phyloP scores from a whole-genome alignment of 2,329 filamentous ascomycete species.

The Tricladium varicosporioides region DNA sequence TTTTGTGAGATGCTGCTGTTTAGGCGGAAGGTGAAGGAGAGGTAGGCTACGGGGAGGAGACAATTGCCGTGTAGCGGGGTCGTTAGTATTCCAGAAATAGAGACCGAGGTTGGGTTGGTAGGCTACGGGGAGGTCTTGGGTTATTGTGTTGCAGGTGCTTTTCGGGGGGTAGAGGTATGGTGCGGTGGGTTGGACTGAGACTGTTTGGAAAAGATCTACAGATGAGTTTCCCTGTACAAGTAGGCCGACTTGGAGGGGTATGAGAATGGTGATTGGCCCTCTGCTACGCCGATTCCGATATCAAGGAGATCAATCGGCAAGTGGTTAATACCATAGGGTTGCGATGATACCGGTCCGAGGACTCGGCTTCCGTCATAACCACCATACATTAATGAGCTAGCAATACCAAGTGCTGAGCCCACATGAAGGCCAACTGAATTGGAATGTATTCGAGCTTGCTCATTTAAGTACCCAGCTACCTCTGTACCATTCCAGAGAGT shows the following conservation, averaged over 20 bases:
- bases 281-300: constrained; percentile 21
- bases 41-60: constrained; percentile 36
- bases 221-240: constrained; percentile 18
- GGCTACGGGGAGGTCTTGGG: constrained; percentile 33
- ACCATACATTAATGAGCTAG: constrained; percentile 21
- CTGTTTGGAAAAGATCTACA: constrained; percentile 7
- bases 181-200: constrained; percentile 19
- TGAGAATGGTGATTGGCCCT: constrained; percentile 18
- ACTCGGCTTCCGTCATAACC: constrained; percentile 24
- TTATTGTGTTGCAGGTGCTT: constrained; percentile 36
- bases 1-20: constrained; percentile 22
- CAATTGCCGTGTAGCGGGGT: constrained; percentile 29
- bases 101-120: constrained; percentile 30
- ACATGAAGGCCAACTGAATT: constrained; percentile 27
- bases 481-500: constrained; percentile 18
- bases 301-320: constrained; percentile 22
- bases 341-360: constrained; percentile 13
- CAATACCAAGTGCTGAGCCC: constrained; percentile 18
- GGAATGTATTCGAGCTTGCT: constrained; percentile 12
- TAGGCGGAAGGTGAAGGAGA: constrained; percentile 36
- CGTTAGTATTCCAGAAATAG: constrained; percentile 36
- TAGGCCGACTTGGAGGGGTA: constrained; percentile 14
- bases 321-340: constrained; percentile 11
- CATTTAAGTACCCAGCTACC: constrained; percentile 9
- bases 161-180: constrained; percentile 36